A percentile compares a stretch with the other conserved stretches of the same genome.
phyloP scores from a whole-genome alignment of 2,329 filamentous ascomycete genomes.

The Aspergillus pseudoviridinutans region DNA sequence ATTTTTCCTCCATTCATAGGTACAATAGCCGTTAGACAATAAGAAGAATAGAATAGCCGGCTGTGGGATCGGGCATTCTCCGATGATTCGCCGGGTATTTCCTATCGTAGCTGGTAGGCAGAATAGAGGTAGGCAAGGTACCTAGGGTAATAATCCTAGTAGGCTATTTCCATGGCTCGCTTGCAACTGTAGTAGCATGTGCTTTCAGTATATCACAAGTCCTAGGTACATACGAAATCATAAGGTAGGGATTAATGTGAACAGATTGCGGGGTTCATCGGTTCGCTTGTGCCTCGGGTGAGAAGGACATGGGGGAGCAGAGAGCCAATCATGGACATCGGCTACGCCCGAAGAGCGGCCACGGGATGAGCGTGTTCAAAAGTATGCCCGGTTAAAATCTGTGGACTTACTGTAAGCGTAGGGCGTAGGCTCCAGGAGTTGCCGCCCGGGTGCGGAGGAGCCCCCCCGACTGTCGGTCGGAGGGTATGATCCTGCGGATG shows the following conservation, averaged over 20 bases:
- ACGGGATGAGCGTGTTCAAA: constrained; percentile 7
- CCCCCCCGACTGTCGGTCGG: constrained; percentile 2
- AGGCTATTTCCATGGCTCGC: no score
- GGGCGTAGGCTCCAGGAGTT: background rate
- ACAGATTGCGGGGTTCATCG: constrained; percentile 15
- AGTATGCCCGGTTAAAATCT: constrained; percentile 18
- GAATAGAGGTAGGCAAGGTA: no score
- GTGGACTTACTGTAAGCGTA: background rate
- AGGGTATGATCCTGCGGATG: background rate
- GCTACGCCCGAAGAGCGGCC: constrained; percentile 14
- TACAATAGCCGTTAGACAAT: no score
- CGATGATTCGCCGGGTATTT: background rate
- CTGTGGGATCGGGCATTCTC: background rate
- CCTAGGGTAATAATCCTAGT: no score
- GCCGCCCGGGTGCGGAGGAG: constrained; percentile 1
- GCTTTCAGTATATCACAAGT: no score
- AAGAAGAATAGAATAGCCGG: background rate
- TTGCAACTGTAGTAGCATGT: background rate
- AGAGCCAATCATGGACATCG: constrained; percentile 12
- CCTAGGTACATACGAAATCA: no score
- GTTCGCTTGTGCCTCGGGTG: constrained; percentile 16
- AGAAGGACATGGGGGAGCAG: constrained; percentile 4
- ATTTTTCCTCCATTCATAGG: background rate
- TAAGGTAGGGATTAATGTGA: background rate
- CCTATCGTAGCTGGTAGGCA: background rate